Percentiles rank a stretch among this genome's conserved stretches.
These are phyloP conservation scores for Sideroxylon spinosum DNA, from an alignment of 179 eudicot genomes.

Conservation along the genomic window DNA sequence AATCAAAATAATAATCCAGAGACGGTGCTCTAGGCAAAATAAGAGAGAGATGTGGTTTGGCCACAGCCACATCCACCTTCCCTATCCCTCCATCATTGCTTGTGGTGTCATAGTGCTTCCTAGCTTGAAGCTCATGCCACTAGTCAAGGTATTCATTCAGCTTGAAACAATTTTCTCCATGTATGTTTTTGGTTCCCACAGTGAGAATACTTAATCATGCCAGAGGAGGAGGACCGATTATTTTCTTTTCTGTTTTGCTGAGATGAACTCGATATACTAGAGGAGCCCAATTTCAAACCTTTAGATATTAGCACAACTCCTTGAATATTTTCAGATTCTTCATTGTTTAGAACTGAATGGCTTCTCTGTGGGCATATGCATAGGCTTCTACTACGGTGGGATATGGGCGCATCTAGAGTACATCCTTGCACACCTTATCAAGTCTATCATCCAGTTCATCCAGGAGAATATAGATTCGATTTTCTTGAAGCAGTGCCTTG, in stretches of 20 bases:
- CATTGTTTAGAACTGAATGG: too few species aligned
- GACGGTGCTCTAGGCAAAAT: neutral
- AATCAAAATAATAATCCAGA: too few species aligned
- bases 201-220: neutral
- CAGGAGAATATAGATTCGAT: neutral
- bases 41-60: neutral
- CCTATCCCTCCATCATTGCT: too few species aligned
- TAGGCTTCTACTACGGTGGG: neutral
- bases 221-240: too few species aligned
- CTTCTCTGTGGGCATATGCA: neutral
- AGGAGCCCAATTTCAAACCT: neutral
- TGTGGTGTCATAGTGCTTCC: neutral
- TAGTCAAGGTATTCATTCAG: neutral
- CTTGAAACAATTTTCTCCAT: neutral
- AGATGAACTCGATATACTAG: too few species aligned
- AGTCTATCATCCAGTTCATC: neutral
- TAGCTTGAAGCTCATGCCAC: neutral
- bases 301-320: neutral
- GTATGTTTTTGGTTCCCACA: neutral
- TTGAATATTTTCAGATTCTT: too few species aligned
- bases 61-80: neutral
- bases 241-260: too few species aligned
- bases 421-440: neutral
- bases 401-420: neutral
- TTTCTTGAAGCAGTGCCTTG: neutral